Base-by-base conservation (phyloP, 768 basidiomycete genomes). In the Lyophyllum atratum region DNA sequence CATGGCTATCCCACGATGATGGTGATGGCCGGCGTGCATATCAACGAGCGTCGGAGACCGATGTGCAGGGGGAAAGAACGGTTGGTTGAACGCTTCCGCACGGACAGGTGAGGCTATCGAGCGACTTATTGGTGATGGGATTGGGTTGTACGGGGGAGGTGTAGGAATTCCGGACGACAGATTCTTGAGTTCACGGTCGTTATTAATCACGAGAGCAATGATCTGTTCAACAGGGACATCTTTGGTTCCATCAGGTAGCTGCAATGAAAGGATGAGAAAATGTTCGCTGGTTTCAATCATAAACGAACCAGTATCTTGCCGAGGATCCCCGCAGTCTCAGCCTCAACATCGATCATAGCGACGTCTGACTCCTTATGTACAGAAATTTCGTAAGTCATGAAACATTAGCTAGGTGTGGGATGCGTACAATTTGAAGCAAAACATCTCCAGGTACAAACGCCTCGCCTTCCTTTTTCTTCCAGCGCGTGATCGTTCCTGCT, bases 331-430 rank as follows among this genome's bases (percentile, higher is more conserved):
- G 94, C 87, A 52, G 87, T 91, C 70, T 92, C 87, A n/a, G 93
- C 92, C 75, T 94, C 89, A 4, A 95, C 90, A 69, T 95, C 92
- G 66, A 95, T 87, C 3, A 85, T 90, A 11, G 89, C 82, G 70
- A 89, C 82, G 71, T 90, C 90, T 21, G 85, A 88, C 74, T 89
- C 86, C 86, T 90, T n/a, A 9, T 39, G 68, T 8, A 19, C n/a
- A 19, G 21, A 8, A n/a, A 22, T 52, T 22, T 28, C 25, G 43
- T 60, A 11, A 25, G 21, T 37, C 51, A 52, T 21, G 39, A 28
- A n/a, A 21, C 26, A 33, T 50, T 29, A 15, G 4, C 37, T 9
- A 11, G 29, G 29, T 34, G 24, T n/a, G 44, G 4, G 21, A 48
- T 17, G 75, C 72, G 28, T 58, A 92, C 91, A 61, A 93, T 88